These are phyloP conservation scores for Agroathelia rolfsii DNA, from an alignment of 1,284 basidiomycete genomes.

Conservation along the genomic window DNA sequence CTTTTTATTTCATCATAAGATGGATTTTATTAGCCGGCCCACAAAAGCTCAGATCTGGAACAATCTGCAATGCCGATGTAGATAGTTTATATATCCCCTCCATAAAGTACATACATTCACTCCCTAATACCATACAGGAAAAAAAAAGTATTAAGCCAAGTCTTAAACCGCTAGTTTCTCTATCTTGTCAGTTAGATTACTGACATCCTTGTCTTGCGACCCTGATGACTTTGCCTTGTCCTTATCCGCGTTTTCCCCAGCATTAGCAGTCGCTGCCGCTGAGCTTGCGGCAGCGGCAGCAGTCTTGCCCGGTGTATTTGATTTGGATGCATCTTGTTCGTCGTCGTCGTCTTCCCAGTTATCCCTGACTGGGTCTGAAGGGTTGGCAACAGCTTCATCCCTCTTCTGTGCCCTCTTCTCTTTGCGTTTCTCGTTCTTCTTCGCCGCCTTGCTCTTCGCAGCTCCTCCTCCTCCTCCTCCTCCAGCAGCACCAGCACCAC, in stretches of 20 bases:
- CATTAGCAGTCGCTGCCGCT: conserved; percentile 6
- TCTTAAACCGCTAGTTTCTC: conserved; percentile 26
- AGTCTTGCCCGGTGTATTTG: conserved; percentile 5
- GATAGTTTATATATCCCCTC: conserved; percentile 1
- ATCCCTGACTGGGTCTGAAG: too few species aligned
- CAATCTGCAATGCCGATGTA: background rate
- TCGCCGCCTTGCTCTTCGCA: conserved; percentile 45
- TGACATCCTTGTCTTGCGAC: conserved; percentile 14
- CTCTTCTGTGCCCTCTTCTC: conserved; percentile 53
- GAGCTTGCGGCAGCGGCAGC: conserved; percentile 8
- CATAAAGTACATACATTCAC: too few species aligned
- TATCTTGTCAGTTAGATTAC: conserved; percentile 31
- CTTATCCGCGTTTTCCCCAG: conserved; percentile 11
- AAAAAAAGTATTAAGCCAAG: conserved; percentile 1
- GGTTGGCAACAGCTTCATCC: conserved; percentile 23
- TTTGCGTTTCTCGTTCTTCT: conserved; percentile 74
- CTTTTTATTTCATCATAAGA: conserved; percentile 6
- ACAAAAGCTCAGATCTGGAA: conserved; percentile 1
- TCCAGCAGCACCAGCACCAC: too few species aligned
- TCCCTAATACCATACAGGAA: too few species aligned
- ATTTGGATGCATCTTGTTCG: conserved; percentile 19
- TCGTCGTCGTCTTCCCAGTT: conserved; percentile 74
- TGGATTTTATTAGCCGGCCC: conserved; percentile 3
- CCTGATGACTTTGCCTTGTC: conserved; percentile 12
- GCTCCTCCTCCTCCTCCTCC: background rate